Evolutionary conservation across 352 stramenopile species (phyloP), one percentile per base, ranked within the genome.

Genomic region (Stramenopiles sp.): DNA sequence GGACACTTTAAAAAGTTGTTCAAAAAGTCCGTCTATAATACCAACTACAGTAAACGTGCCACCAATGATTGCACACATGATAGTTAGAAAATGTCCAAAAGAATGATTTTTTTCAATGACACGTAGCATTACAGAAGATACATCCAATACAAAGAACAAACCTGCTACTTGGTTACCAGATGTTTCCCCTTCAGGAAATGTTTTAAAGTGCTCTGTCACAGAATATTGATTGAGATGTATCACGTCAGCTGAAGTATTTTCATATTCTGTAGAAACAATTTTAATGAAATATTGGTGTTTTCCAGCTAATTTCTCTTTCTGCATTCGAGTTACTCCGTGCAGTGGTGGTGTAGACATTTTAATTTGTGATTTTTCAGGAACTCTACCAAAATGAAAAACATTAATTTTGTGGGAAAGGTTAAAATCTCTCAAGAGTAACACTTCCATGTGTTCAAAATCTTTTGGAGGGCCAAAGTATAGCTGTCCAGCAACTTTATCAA

Each of bases 81-180:
- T 77, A 1, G 71, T 87, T 19, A 89, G 56, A 54, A 87, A 85
- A 43, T 71, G 56, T 1, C 71, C 44, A 12, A 77, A 65, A 21
- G 52, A 47, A 15, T 52, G 61, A 47, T 70, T 73, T 47, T 89
- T 68, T 46, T 93, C 72, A 48, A 92, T 57, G 23, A 86, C 54
- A 42, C 79, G 43, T 68, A 80, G 72, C 68, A 89, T 56, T 48
- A 96, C 70, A 2, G 84, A 68, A 24, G 66, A 87, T 36, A 94
- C 78, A 43, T 89, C 71, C 61, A 93, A 95, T 45, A 73, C 67
- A 47, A 96, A 85, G 39, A 85, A 88, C 7, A 96, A 68, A 48
- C 85, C 78, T 54, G 62, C 59, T 10, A 39, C n/a, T 8, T 10
- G 8, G 22, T 8, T 10, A 10, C 8, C n/a, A 39, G 35, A 39